Conservation (phyloP, 2,329 filamentous ascomycete species). For the Colletotrichum australisinense region DNA sequence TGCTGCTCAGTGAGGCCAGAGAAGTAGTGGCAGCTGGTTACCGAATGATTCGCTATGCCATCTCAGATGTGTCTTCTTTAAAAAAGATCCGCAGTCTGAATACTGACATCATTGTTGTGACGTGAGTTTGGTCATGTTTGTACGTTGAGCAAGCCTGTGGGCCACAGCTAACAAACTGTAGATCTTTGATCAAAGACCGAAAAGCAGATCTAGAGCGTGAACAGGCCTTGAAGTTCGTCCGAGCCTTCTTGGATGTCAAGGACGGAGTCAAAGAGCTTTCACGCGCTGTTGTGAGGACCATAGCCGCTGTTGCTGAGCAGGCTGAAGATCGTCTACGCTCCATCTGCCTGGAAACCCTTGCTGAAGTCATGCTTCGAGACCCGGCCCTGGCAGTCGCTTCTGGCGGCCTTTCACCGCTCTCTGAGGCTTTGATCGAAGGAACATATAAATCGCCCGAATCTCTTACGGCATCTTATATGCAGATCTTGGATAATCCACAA, state of each 20-base stretch:
- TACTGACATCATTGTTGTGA: slow-evolving; percentile 91
- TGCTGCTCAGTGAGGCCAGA: slow-evolving; percentile 94
- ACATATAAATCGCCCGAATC: slow-evolving; percentile 94
- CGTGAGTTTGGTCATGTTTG: slow-evolving; percentile 55
- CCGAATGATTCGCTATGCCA: slow-evolving; percentile 91
- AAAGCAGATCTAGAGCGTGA: slow-evolving; percentile 98
- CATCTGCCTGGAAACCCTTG: slow-evolving; percentile 92
- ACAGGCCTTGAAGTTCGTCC: slow-evolving; percentile 95
- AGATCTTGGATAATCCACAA: slow-evolving; percentile 86
- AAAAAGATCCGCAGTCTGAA: slow-evolving; percentile 89
- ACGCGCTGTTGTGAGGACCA: slow-evolving; percentile 85
- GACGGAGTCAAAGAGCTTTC: slow-evolving; percentile 91
- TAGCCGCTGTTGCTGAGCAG: slow-evolving; percentile 91
- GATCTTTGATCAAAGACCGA: slow-evolving; percentile 91
- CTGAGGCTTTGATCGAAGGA: slow-evolving; percentile 91
- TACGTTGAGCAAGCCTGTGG: neutral
- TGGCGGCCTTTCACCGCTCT: slow-evolving; percentile 86
- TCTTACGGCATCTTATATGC: slow-evolving; percentile 86
- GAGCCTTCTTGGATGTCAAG: slow-evolving; percentile 95
- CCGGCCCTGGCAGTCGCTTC: slow-evolving; percentile 84
- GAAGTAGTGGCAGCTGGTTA: slow-evolving; percentile 97
- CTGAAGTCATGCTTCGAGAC: slow-evolving; percentile 90
- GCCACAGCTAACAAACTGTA: slow-evolving; percentile 40
- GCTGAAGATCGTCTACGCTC: slow-evolving; percentile 86
- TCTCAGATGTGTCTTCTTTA: slow-evolving; percentile 90